Evolutionary conservation across 257 asterid genomes (phyloP), one percentile per base, ranked within the genome.

Genomic region (Nemophila menziesii): DNA sequence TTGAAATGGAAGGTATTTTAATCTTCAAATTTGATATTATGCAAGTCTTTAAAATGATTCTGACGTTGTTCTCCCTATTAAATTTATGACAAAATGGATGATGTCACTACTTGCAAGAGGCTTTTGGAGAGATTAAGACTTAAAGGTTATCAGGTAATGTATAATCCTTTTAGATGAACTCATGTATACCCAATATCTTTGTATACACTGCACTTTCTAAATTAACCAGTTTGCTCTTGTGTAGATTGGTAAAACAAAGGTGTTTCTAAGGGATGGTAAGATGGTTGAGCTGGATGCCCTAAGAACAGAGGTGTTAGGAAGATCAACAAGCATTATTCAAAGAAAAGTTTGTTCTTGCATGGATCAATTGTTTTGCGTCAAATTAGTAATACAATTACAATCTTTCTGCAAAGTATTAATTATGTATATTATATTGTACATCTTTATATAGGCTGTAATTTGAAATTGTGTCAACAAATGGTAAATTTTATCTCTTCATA

Each of bases 271-370:
- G 63, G 96, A 94, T 52, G 96, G 99, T 56, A 96, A 85, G 67
- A 81, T 90, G 99, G 99, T 94, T 8, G 96, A 81, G 61, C 77
- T 81, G 54, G 99, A 85, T 70, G 83, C 94, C 48, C 89, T 89
- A 48, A 82, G 99, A 71, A 69, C 82, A 44, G 96, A 81, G 71
- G 84, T 90, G 51, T 68, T 90, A 16, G 99, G 99, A 62, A 77
- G 82, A 80, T 81, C 96, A 17, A 94, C 99, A 2, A 75, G 84
- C 76, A 82, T 90, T 54, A 90, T 90, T 57, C 99, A 90, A 74
- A 74, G 99, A 75, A 90, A 73, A 73, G 63, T 79, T 46, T 86
- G 96, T 63, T 85, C 96, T 20, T 77, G 75, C 45, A 46, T 82
- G 72, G 96, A 82, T 66, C 76, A 37, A 64, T 66, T 41, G 43